These are phyloP conservation scores for Asterophora parasitica DNA, from an alignment of 768 basidiomycete genomes.

Conservation along the genomic window DNA sequence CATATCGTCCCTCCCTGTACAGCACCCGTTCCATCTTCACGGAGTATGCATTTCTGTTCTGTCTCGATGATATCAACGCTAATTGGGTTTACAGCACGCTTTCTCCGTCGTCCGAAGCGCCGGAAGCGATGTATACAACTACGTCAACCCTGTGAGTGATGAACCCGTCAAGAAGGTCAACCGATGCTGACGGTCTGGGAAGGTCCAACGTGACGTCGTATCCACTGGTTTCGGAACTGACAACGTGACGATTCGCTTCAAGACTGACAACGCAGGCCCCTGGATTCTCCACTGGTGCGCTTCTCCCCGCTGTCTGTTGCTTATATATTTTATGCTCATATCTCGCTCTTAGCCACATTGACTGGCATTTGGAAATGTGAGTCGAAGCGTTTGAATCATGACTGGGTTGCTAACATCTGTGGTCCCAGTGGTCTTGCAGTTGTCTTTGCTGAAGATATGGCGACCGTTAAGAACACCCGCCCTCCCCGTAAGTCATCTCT, in stretches of 20 bases:
- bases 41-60: constrained; percentile 15
- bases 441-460: constrained; percentile 35
- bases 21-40: constrained; percentile 27
- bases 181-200: neutral
- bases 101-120: constrained; percentile 37
- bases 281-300: neutral
- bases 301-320: neutral
- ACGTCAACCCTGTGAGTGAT: constrained; percentile 36
- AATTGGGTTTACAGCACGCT: constrained; percentile 22
- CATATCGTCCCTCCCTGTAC: neutral
- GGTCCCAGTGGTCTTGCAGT: constrained; percentile 31
- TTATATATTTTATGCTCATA: neutral
- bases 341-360: constrained; percentile 30
- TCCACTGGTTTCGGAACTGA: neutral
- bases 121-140: constrained; percentile 29
- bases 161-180: neutral
- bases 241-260: neutral
- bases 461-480: neutral
- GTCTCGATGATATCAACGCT: neutral
- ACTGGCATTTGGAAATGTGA: constrained; percentile 44
- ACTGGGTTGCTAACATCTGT: too few species aligned
- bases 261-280: neutral
- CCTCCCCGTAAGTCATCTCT: constrained; percentile 4
- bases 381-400: too few species aligned
- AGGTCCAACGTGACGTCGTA: neutral